phyloP scores from a whole-genome alignment of 768 basidiomycete species.

The Astraeus odoratus region DNA sequence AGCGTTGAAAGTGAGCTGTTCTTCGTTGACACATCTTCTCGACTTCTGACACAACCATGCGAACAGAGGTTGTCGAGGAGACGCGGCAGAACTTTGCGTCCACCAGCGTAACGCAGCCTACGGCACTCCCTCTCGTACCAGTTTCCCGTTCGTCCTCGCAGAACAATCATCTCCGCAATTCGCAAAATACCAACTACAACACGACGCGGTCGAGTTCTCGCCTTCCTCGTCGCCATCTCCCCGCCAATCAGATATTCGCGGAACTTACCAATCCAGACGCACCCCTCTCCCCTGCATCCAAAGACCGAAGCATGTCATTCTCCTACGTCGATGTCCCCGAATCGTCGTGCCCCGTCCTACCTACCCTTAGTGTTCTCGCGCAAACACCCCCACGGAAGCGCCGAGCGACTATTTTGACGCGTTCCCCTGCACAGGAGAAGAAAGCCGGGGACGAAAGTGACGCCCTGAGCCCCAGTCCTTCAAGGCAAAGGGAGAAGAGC shows the following conservation, averaged over 20 bases:
- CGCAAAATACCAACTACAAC: constrained; percentile 6
- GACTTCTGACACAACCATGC: constrained; percentile 7
- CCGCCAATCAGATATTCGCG: constrained; percentile 66
- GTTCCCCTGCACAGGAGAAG: constrained; percentile 42
- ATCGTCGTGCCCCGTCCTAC: constrained; percentile 14
- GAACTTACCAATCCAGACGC: constrained; percentile 19
- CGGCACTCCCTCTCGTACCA: constrained; percentile 58
- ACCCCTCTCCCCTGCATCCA: constrained; percentile 17
- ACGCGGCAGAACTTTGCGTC: constrained; percentile 69
- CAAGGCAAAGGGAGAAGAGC: constrained; percentile 60
- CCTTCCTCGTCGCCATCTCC: constrained; percentile 54
- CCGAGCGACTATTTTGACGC: constrained; percentile 63
- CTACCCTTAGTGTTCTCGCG: constrained; percentile 15
- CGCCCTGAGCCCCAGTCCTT: constrained; percentile 39
- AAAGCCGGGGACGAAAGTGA: constrained; percentile 20
- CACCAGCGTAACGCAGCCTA: constrained; percentile 39
- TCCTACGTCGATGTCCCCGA: constrained; percentile 16
- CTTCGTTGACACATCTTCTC: not conserved
- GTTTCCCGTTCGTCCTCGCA: constrained; percentile 44
- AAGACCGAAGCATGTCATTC: constrained; percentile 17
- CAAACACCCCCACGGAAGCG: constrained; percentile 32
- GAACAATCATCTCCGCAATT: constrained; percentile 27
- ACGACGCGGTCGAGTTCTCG: constrained; percentile 33
- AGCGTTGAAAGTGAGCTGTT: constrained; percentile 70
- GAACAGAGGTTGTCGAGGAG: constrained; percentile 73